Base-by-base conservation (phyloP, 345 rosid genomes). In the Citrus trifoliata region DNA sequence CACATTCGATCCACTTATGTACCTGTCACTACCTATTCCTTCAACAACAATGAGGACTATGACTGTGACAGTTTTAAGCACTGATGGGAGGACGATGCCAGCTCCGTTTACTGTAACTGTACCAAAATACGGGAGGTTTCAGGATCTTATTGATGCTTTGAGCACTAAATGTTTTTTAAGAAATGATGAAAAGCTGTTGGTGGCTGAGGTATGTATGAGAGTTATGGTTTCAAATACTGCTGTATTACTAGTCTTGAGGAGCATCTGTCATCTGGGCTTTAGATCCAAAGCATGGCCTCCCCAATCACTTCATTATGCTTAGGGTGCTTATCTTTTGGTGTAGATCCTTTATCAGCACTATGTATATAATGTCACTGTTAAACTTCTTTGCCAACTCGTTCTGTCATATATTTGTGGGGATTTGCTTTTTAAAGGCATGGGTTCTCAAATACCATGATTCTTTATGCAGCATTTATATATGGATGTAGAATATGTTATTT, bases 1-100 rank as follows among this genome's bases (percentile, higher is more conserved):
- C 66, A 90, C 90, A 59, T 91, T 91, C 71, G 95, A 91, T 85
- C 95, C 95, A n/a, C 89, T 91, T 76, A 91, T 91, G 95, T 88
- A 88, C 83, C 79, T 91, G 59, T 87, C 95, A 32, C 81, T 91
- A 59, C 93, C 93, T 37, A 77, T 91, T 63, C 95, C 92, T 72
- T 91, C 93, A 59, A 86, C 89, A 40, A 87, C 84, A 55, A 86
- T 76, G 83, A 89, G 95, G 21, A 87, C 87, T 25, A 87, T 91
- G 89, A 88, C 92, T 46, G 76, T 91, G 86, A 91, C 91, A 0
- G 82, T 91, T 76, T 71, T 90, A 32, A 83, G 88, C 76, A 73
- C 85, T 33, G 89, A 85, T 70, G 92, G 95, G 77, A 81, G 67
- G 67, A 71, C 55, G 21, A 79, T 78, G 80, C 92, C 89, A 27